Base-by-base conservation (phyloP, 176 grass and related monocot species). In the Oryza glumipatula region DNA sequence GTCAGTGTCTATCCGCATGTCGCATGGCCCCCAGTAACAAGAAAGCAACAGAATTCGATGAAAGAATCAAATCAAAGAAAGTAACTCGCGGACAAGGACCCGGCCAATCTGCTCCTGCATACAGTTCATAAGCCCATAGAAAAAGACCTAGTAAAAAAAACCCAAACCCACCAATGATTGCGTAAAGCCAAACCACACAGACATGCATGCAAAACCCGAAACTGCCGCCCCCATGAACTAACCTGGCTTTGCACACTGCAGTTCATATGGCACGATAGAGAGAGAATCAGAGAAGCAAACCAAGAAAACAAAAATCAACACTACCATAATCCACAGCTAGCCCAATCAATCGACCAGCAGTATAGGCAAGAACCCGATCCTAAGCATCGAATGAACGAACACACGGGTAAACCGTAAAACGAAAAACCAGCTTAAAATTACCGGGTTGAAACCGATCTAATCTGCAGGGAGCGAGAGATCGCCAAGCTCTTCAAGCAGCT, bases 21-120 rank as follows among this genome's bases (percentile, higher is more conserved):
- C 33, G 83, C 73, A 82, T 79, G 80, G 47, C 26, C 41, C 70
- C 23, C 14, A 60, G 41, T 46, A 47, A 32, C 32, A 72, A 73
- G 45, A 81, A 83, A 58, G 11, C 66, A 68, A 81, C 9, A 28
- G 9, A 44, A 84, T 51, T 52, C 44, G 76, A 75, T 46, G 14
- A 76, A 91, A 80, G 65, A 81, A 85, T 65, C 41, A n/a, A 70
- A 81, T 71, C 30, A 65, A 65, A 79, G 65, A 87, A 85, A 76
- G 76, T 24, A 88, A 91, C 58, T 56, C 21, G 85, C 47, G 54
- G 85, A 84, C 19, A 84, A 78, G 72, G 89, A 84, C 89, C 85
- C 80, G 54, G 72, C 32, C 81, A 91, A 66, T 65, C 33, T 87
- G 36, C 65, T 38, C 71, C 80, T 70, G 65, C 51, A 76, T 70